Percentiles rank a stretch among this genome's conserved stretches.
Conservation (phyloP, 139 green algal species). For the Tetradesmus lagerheimii region DNA sequence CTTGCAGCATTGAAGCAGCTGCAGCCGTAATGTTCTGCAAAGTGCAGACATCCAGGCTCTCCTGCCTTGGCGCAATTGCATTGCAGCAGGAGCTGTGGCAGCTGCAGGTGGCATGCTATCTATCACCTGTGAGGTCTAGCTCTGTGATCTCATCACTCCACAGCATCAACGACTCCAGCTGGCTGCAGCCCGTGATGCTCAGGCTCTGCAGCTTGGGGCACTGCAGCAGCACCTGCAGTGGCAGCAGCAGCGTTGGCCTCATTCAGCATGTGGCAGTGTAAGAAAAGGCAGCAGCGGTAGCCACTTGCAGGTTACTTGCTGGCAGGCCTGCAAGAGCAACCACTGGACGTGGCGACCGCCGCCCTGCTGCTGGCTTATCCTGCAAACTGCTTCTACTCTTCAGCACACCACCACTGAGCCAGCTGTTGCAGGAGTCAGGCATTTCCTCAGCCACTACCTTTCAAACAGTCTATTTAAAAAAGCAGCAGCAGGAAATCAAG, state of each 20-base stretch:
- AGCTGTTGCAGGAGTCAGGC: neutral
- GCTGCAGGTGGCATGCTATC: neutral
- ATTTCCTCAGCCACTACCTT: neutral
- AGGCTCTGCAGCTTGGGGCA: conserved; percentile 74
- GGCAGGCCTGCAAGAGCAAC: no score
- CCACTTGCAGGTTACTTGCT: no score
- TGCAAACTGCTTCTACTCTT: no score
- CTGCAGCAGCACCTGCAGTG: conserved; percentile 76
- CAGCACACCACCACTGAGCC: no score
- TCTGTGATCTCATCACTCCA: conserved; percentile 77
- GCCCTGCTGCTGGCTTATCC: neutral
- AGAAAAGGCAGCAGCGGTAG: neutral
- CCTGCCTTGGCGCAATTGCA: neutral
- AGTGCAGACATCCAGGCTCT: neutral
- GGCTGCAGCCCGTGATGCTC: conserved; percentile 59
- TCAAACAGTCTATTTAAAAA: no score
- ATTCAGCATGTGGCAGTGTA: neutral
- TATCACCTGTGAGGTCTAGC: conserved; percentile 68
- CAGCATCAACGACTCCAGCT: conserved; percentile 75
- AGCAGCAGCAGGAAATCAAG: no score
- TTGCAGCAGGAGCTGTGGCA: neutral
- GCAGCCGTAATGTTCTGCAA: neutral
- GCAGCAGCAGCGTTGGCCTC: neutral
- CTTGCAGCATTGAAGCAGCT: neutral
- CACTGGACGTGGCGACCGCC: no score